These are phyloP conservation scores for Drosera spatulata DNA, from an alignment of 179 eudicot genomes.

Conservation along the genomic window DNA sequence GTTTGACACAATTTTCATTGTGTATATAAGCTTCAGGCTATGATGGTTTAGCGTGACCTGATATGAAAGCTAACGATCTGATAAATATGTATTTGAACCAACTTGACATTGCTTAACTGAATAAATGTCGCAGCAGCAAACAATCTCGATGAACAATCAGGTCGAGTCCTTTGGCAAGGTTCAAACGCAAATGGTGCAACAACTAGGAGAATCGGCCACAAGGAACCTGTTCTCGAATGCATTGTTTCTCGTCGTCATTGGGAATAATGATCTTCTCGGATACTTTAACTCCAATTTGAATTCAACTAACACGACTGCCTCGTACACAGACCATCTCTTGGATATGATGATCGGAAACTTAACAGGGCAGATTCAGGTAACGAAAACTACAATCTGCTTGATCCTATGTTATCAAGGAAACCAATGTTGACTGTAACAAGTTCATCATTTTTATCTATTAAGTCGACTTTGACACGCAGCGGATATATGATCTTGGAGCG, in stretches of 20 bases:
- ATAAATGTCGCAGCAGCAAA: conserved; percentile 22
- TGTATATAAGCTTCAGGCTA: no score
- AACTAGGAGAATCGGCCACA: conserved; percentile 30
- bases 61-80: no score
- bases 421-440: not conserved
- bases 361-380: conserved; percentile 44
- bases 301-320: conserved; percentile 4
- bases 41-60: no score
- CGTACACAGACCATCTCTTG: conserved; percentile 39
- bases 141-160: conserved; percentile 46
- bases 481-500: conserved; percentile 44
- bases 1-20: no score
- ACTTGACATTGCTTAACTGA: not conserved
- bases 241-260: conserved; percentile 44
- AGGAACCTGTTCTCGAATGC: conserved; percentile 39
- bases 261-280: conserved; percentile 62
- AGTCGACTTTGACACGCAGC: conserved; percentile 9
- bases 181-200: conserved; percentile 20
- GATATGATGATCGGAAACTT: conserved; percentile 35
- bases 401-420: not conserved
- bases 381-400: not conserved
- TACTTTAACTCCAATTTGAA: conserved; percentile 24
- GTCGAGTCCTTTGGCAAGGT: conserved; percentile 34
- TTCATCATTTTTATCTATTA: not conserved
- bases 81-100: not conserved